Evolutionary conservation across 2,329 filamentous ascomycete species (phyloP).

Genomic region (Colletotrichum sp.): DNA sequence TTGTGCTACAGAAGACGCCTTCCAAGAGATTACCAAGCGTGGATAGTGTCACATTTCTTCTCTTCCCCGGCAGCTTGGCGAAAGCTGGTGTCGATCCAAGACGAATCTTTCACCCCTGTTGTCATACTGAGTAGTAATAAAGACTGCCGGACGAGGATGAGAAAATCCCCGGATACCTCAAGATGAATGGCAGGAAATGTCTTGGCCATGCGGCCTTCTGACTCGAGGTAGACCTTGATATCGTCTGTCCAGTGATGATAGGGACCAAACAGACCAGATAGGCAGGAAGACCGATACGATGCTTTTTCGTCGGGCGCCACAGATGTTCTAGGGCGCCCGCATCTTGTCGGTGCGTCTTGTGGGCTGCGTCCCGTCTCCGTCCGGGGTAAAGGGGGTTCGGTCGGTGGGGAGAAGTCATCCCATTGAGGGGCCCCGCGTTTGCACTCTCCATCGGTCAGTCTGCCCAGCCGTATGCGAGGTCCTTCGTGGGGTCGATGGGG

Average conservation of each 20-base stretch:
- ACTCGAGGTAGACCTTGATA: background rate
- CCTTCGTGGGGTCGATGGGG: background rate
- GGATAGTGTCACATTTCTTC: background rate
- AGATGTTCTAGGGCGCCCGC: background rate
- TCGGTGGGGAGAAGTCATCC: background rate
- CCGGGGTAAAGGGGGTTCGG: background rate
- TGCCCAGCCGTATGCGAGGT: background rate
- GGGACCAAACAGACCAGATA: background rate
- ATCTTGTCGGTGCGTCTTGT: background rate
- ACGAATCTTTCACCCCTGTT: background rate
- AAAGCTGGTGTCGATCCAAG: background rate
- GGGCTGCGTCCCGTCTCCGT: constrained; percentile 1
- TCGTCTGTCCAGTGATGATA: background rate
- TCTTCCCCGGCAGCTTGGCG: constrained; percentile 2
- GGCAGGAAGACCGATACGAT: background rate
- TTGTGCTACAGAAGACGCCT: background rate
- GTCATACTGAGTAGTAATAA: background rate
- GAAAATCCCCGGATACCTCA: background rate
- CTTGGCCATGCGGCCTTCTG: constrained; percentile 16
- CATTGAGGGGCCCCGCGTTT: background rate
- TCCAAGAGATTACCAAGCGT: constrained; percentile 3
- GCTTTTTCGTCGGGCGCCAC: background rate
- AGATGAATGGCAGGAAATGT: background rate
- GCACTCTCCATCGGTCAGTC: background rate
- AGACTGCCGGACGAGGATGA: constrained; percentile 1